Percentiles rank a stretch among this genome's conserved stretches.
Conservation (phyloP, 2,329 filamentous ascomycete species). For the Cadophora gregata region DNA sequence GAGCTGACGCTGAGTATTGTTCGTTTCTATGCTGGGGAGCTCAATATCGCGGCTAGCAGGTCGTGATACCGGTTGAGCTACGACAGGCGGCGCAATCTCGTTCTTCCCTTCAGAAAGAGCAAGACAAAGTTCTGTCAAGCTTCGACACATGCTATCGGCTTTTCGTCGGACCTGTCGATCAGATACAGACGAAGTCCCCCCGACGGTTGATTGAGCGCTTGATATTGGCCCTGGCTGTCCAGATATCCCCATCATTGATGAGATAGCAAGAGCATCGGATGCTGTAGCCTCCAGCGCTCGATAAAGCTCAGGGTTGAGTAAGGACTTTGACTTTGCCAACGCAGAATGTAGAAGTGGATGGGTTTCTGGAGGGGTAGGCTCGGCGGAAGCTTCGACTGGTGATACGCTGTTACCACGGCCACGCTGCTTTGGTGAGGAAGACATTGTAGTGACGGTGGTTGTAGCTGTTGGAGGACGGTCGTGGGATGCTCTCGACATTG, state of each 20-base stretch:
- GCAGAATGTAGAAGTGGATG: constrained; percentile 84
- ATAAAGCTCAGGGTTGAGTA: constrained; percentile 75
- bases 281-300: constrained; percentile 81
- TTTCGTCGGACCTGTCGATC: constrained; percentile 90
- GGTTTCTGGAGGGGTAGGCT: constrained; percentile 57
- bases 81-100: constrained; percentile 31
- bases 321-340: constrained; percentile 75
- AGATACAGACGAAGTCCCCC: constrained; percentile 54
- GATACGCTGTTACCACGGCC: constrained; percentile 56
- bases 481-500: constrained; percentile 65
- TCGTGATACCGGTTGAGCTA: constrained; percentile 22
- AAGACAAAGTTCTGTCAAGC: constrained; percentile 89
- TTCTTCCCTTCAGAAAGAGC: constrained; percentile 70
- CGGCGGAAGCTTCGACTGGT: constrained; percentile 52
- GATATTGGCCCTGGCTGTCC: constrained; percentile 73
- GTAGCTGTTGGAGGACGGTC: constrained; percentile 90
- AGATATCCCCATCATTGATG: constrained; percentile 75
- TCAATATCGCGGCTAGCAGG: constrained; percentile 35
- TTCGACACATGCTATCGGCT: constrained; percentile 90
- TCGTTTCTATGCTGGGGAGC: constrained; percentile 34
- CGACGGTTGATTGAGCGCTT: constrained; percentile 56
- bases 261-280: constrained; percentile 79
- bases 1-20: constrained; percentile 31
- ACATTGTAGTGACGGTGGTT: constrained; percentile 89
- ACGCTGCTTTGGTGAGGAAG: constrained; percentile 80